A percentile compares a stretch with the other conserved stretches of the same genome.
Evolutionary conservation across 768 basidiomycete genomes (phyloP).

Genomic region (Leccinum subgranulosum): DNA sequence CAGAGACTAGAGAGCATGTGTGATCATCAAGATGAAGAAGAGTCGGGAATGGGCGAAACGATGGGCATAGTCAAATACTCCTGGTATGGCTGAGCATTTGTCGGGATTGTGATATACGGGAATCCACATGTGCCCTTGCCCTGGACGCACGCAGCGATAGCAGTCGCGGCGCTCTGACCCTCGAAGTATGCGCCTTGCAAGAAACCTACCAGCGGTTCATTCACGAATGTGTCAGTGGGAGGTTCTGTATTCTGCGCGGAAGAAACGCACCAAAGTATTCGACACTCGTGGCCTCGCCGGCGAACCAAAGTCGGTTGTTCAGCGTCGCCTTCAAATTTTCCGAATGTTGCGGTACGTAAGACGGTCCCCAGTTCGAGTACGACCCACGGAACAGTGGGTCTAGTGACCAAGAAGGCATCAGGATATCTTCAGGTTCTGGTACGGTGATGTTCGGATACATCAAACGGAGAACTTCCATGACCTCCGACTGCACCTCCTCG

Average conservation of each 20-base stretch:
- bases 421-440: slow-evolving; percentile 55
- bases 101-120: slow-evolving; percentile 25
- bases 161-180: slow-evolving; percentile 40
- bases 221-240: not conserved
- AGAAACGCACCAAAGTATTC: slow-evolving; percentile 53
- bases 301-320: slow-evolving; percentile 51
- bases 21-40: not conserved
- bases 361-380: slow-evolving; percentile 69
- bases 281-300: slow-evolving; percentile 58
- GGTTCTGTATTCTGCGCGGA: not conserved
- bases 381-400: slow-evolving; percentile 45
- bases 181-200: slow-evolving; percentile 60
- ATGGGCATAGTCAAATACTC: slow-evolving; percentile 8
- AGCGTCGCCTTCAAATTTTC: slow-evolving; percentile 56
- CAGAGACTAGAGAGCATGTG: not conserved
- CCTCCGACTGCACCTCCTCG: slow-evolving; percentile 46
- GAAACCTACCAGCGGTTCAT: slow-evolving; percentile 37
- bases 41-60: not conserved
- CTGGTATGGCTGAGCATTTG: slow-evolving; percentile 35
- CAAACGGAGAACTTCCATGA: slow-evolving; percentile 50
- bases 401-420: slow-evolving; percentile 51
- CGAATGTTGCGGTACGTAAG: slow-evolving; percentile 52
- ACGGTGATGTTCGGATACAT: slow-evolving; percentile 59
- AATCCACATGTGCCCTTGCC: slow-evolving; percentile 23
- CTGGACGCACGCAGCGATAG: slow-evolving; percentile 42